These are phyloP conservation scores for Euclidium syriacum DNA, from an alignment of 345 rosid genomes.

Conservation along the genomic window DNA sequence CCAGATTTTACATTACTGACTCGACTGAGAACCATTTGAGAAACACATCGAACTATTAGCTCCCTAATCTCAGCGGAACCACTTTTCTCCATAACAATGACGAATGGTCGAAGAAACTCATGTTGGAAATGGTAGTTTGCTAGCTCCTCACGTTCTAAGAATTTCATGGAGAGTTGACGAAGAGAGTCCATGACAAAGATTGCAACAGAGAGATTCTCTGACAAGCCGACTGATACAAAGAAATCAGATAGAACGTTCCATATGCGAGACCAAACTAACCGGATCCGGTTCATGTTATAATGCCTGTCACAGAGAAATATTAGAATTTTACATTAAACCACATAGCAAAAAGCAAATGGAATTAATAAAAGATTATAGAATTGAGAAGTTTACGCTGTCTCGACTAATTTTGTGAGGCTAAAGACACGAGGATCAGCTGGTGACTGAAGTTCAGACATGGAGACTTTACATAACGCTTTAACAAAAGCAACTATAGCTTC, in stretches of 20 bases:
- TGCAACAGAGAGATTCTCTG: constrained; percentile 94
- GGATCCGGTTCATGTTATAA: constrained; percentile 90
- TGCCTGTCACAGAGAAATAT: constrained; percentile 57
- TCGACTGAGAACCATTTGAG: constrained; percentile 96
- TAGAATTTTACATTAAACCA: not conserved
- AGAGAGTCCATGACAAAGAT: constrained; percentile 97
- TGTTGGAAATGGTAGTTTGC: constrained; percentile 97
- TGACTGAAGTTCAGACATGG: constrained; percentile 92
- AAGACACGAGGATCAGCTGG: constrained; percentile 98
- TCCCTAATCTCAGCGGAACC: constrained; percentile 78
- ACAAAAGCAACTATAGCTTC: constrained; percentile 95
- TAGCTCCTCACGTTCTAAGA: constrained; percentile 92
- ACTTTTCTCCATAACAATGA: constrained; percentile 88
- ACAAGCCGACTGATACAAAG: constrained; percentile 92
- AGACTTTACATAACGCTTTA: constrained; percentile 87
- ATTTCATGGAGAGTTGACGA: constrained; percentile 97
- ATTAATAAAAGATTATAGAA: not conserved
- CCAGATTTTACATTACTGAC: constrained; percentile 94
- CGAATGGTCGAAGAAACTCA: constrained; percentile 92
- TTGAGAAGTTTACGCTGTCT: constrained; percentile 69
- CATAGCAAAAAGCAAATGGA: not conserved
- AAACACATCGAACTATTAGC: constrained; percentile 81
- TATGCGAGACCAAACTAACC: constrained; percentile 96
- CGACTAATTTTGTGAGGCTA: constrained; percentile 92
- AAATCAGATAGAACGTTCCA: constrained; percentile 96